Base-by-base conservation (phyloP, 805 yeast species). In the Saccharomycopsis javanensis region DNA sequence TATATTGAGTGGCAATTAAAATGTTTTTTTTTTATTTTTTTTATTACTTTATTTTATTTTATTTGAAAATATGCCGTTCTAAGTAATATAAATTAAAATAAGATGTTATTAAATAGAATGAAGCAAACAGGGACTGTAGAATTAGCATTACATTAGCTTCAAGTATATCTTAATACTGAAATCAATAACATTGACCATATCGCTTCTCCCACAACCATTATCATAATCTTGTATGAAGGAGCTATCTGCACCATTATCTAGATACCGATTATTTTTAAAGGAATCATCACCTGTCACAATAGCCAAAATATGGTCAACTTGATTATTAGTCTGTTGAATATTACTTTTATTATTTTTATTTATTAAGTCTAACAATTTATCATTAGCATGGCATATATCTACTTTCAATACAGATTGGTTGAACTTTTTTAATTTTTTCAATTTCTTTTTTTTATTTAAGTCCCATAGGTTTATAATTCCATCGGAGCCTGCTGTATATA, bases 281-380 rank as follows among this genome's bases (percentile, higher is more conserved):
- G 75, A 66, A 63, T 80, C 84, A 59, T 78, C 80, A 16, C 80
- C 74, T 3, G 78, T 71, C 1, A 78, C 83, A 16, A 78, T 70
- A 1, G 76, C 76, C 34, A 80, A 62, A 31, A 69, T 28, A 1
- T 61, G 51, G 2, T 59, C 62, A 28, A 11, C 11, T 5, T 46
- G n/a, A 23, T 16, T 37, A 13, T n/a, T n/a, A n/a, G n/a, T n/a
- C 46, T 20, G 27, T 23, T 10, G 8, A n/a, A n/a, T n/a, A n/a
- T n/a, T n/a, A n/a, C n/a, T 20, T 13, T 25, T 4, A 42, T 20
- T 23, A 8, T 28, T 46, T 4, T 50, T 33, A n/a, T 18, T 20
- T 31, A 28, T 20, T n/a, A 23, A 15, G 28, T 28, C 37, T 16
- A 28, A 31, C n/a, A 28, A 7, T n/a, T 28, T 27, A 31, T 27